Percentiles rank a stretch among this genome's conserved stretches.
Conservation (phyloP, 2,329 filamentous ascomycete genomes). For the Coniella vitis region DNA sequence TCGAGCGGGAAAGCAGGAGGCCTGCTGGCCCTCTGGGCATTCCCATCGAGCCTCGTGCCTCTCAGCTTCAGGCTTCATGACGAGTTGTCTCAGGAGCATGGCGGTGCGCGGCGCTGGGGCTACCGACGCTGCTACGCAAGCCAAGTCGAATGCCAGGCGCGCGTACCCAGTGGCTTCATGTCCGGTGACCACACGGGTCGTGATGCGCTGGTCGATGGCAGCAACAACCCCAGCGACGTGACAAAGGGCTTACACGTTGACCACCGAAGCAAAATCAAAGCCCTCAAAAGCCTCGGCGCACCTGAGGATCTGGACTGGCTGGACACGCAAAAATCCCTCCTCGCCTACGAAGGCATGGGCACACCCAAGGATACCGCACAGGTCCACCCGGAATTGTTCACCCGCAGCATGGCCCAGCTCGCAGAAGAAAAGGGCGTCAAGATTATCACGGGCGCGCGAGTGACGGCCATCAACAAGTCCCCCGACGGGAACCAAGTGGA, state of each 20-base stretch:
- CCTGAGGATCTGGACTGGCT: constrained; percentile 67
- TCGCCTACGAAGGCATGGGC: constrained; percentile 27
- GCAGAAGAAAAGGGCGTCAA: constrained; percentile 56
- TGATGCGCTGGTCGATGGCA: not conserved
- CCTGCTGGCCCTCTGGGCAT: constrained; percentile 67
- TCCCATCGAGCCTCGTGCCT: constrained; percentile 62
- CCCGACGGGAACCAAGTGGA: constrained; percentile 18
- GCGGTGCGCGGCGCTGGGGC: constrained; percentile 62
- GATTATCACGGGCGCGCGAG: constrained; percentile 33
- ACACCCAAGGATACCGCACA: constrained; percentile 62
- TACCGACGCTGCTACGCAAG: constrained; percentile 45
- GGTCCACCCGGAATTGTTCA: constrained; percentile 73
- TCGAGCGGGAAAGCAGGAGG: constrained; percentile 75
- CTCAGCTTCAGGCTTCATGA: constrained; percentile 65
- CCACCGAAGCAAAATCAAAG: constrained; percentile 21
- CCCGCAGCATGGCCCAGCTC: constrained; percentile 62
- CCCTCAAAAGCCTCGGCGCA: constrained; percentile 22
- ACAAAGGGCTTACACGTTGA: constrained; percentile 15
- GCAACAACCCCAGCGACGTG: constrained; percentile 3
- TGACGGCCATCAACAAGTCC: constrained; percentile 22
- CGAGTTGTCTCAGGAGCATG: constrained; percentile 60
- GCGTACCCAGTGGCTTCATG: not conserved
- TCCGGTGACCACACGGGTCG: not conserved
- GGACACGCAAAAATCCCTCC: constrained; percentile 41
- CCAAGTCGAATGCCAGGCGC: constrained; percentile 14